Evolutionary conservation across 345 rosid species (phyloP).

Genomic region (Isatis tinctoria): DNA sequence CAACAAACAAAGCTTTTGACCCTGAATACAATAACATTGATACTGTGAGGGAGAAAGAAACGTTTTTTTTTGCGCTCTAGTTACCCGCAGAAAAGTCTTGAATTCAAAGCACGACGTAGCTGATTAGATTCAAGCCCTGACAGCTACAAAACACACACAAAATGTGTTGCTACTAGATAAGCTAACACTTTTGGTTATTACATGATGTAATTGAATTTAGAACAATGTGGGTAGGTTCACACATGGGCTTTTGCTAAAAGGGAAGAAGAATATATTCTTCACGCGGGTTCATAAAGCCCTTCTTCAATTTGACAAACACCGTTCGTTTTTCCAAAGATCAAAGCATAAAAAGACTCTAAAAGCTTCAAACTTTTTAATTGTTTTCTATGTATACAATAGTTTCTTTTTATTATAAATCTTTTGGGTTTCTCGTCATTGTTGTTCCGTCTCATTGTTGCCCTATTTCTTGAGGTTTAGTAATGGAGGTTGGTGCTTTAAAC

Average conservation of each 20-base stretch:
- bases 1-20: not conserved
- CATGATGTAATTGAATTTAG: constrained; percentile 20
- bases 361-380: not conserved
- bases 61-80: not conserved
- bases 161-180: not conserved
- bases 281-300: constrained; percentile 24
- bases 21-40: not conserved
- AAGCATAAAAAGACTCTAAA: constrained; percentile 15
- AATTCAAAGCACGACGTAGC: not conserved
- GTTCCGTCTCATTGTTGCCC: not conserved
- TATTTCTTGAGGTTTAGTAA: constrained; percentile 10
- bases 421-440: not conserved
- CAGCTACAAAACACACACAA: not conserved
- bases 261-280: constrained; percentile 31
- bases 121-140: not conserved
- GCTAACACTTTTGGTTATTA: not conserved
- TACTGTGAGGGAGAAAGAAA: not conserved
- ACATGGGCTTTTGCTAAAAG: constrained; percentile 24
- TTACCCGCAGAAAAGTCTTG: not conserved
- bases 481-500: constrained; percentile 57
- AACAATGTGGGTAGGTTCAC: constrained; percentile 11
- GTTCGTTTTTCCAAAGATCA: constrained; percentile 26
- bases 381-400: not conserved
- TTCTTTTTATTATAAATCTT: not conserved
- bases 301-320: constrained; percentile 23